Percentiles rank a stretch among this genome's conserved stretches.
phyloP scores from a whole-genome alignment of 2,329 filamentous ascomycete genomes.

The Pestalotiopsis sp. region DNA sequence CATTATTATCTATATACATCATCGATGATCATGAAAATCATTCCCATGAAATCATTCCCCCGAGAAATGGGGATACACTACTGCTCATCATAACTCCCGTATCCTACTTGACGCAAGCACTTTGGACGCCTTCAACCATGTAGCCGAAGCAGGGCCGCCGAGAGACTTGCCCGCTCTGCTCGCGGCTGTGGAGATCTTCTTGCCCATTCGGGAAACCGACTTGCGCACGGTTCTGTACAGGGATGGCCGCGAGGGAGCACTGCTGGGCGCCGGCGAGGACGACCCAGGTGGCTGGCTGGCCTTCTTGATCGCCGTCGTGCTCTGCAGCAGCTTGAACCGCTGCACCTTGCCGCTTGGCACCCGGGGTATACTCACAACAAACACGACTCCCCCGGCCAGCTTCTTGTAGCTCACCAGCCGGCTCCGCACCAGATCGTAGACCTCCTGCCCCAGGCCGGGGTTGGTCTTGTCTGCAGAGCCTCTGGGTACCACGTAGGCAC shows the following conservation, averaged over 20 bases:
- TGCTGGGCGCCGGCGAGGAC: neutral
- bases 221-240: neutral
- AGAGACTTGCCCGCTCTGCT: neutral
- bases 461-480: neutral
- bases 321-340: constrained; percentile 7
- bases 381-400: constrained; percentile 8
- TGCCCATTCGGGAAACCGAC: neutral
- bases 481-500: constrained; percentile 1
- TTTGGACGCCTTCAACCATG: neutral
- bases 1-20: neutral
- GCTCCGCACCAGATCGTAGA: constrained; percentile 5
- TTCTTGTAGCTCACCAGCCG: constrained; percentile 9
- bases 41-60: neutral
- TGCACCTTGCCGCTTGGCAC: constrained; percentile 9
- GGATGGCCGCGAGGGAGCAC: neutral
- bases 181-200: neutral
- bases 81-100: neutral
- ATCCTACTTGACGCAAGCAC: neutral
- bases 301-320: neutral
- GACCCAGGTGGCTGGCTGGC: neutral
- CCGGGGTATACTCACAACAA: constrained; percentile 7
- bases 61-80: neutral
- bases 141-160: neutral
- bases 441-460: neutral
- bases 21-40: neutral